Conservation (phyloP, 2,329 filamentous ascomycete species). For the Alternaria hordeiaustralica region DNA sequence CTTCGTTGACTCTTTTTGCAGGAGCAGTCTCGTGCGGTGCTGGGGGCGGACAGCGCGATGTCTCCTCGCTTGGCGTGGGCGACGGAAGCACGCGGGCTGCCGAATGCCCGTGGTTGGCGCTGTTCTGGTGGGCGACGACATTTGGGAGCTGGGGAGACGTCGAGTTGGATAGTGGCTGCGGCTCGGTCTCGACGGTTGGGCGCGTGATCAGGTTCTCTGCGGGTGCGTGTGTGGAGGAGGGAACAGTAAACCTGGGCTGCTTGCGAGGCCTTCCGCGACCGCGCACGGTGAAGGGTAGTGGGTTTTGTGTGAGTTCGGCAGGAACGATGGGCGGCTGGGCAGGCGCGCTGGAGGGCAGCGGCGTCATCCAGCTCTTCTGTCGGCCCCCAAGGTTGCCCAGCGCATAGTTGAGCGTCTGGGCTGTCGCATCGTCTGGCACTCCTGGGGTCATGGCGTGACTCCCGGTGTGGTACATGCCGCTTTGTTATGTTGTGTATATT, state of each 20-base stretch:
- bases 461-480: not conserved
- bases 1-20: not conserved
- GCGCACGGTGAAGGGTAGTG: constrained; percentile 7
- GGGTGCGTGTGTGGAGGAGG: not conserved
- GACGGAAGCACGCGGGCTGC: constrained; percentile 61
- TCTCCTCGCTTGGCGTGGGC: constrained; percentile 67
- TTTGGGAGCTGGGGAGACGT: constrained; percentile 46
- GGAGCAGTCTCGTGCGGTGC: not conserved
- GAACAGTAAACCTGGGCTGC: not conserved
- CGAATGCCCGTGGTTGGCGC: constrained; percentile 1
- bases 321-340: not conserved
- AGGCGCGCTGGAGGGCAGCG: not conserved
- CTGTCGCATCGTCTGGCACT: constrained; percentile 17
- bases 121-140: constrained; percentile 14
- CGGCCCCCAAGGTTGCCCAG: constrained; percentile 40
- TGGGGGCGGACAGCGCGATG: not conserved
- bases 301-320: not conserved
- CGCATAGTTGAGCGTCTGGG: constrained; percentile 33
- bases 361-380: constrained; percentile 43
- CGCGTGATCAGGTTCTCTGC: not conserved
- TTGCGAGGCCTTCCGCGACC: constrained; percentile 21
- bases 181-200: constrained; percentile 11
- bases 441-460: constrained; percentile 15
- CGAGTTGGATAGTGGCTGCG: constrained; percentile 38
- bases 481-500: not conserved